phyloP scores from a whole-genome alignment of 2,329 filamentous ascomycete species.

The Cladosporium sp. region DNA sequence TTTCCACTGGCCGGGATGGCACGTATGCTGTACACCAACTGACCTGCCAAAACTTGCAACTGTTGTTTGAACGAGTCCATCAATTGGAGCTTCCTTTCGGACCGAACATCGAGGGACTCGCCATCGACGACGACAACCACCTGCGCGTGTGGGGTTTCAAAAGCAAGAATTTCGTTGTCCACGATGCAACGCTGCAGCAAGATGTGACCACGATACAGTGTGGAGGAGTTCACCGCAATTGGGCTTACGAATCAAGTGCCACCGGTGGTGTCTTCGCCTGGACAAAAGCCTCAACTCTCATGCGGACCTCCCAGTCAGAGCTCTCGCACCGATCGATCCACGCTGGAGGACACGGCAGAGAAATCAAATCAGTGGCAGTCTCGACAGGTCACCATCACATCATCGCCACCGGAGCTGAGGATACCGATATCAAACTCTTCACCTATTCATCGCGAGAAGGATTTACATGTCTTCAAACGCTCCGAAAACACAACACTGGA shows the following conservation, averaged over 20 bases:
- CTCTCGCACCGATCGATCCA: constrained; percentile 46
- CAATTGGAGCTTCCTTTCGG: constrained; percentile 67
- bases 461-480: constrained; percentile 55
- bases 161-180: constrained; percentile 73
- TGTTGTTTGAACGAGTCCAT: constrained; percentile 57
- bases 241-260: constrained; percentile 50
- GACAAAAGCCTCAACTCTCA: constrained; percentile 56
- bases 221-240: constrained; percentile 78
- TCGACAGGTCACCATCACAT: constrained; percentile 35
- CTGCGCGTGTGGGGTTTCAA: constrained; percentile 78
- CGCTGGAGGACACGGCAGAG: constrained; percentile 75
- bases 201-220: constrained; percentile 73
- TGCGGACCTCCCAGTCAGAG: constrained; percentile 14
- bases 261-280: constrained; percentile 61
- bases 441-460: constrained; percentile 27
- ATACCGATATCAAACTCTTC: constrained; percentile 74
- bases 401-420: constrained; percentile 66
- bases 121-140: constrained; percentile 51
- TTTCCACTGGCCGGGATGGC: constrained; percentile 75
- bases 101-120: constrained; percentile 70
- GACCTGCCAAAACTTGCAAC: constrained; percentile 15
- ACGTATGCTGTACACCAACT: constrained; percentile 61
- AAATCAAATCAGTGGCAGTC: constrained; percentile 65
- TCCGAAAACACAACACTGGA: constrained; percentile 77
- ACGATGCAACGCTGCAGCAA: constrained; percentile 68